A percentile compares a stretch with the other conserved stretches of the same genome.
Evolutionary conservation across 768 basidiomycete genomes (phyloP).

Genomic region (Mycena epipterygia): DNA sequence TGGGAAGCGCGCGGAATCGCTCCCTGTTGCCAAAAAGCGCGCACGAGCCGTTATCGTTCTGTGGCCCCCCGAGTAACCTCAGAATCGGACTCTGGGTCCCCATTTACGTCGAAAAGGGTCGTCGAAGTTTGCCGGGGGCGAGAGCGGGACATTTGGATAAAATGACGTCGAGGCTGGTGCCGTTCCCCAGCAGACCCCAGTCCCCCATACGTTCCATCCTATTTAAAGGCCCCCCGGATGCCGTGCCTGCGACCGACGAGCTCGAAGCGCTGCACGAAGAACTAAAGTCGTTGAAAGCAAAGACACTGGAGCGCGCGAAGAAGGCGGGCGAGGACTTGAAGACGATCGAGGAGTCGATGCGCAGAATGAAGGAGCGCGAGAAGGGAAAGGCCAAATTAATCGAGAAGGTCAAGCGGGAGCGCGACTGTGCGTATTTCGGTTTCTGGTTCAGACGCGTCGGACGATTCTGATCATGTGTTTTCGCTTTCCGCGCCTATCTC

Average conservation of each 20-base stretch:
- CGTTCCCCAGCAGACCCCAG: constrained; percentile 60
- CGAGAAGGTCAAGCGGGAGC: constrained; percentile 81
- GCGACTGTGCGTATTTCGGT: constrained; percentile 67
- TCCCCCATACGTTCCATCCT: constrained; percentile 69
- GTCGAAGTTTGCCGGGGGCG: constrained; percentile 17
- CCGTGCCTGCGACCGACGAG: constrained; percentile 80
- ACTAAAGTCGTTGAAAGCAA: constrained; percentile 66
- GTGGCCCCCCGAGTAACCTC: not conserved
- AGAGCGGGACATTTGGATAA: constrained; percentile 37
- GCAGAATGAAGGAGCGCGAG: constrained; percentile 81
- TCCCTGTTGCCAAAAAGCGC: constrained; percentile 22
- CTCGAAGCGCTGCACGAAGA: constrained; percentile 76
- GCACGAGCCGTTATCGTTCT: not conserved
- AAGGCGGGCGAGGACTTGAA: constrained; percentile 84
- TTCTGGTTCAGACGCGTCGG: constrained; percentile 19
- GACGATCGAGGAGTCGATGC: constrained; percentile 82
- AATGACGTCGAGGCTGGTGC: constrained; percentile 75
- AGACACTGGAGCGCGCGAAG: constrained; percentile 72
- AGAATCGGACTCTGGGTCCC: not conserved
- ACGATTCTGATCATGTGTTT: constrained; percentile 35
- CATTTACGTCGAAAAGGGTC: not conserved
- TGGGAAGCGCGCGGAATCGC: constrained; percentile 6
- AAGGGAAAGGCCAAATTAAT: constrained; percentile 79
- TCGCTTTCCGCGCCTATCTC: constrained; percentile 25
- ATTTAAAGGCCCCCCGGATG: constrained; percentile 73